phyloP scores from a whole-genome alignment of 208 protist genomes.

The Vickermania ingenoplastis region DNA sequence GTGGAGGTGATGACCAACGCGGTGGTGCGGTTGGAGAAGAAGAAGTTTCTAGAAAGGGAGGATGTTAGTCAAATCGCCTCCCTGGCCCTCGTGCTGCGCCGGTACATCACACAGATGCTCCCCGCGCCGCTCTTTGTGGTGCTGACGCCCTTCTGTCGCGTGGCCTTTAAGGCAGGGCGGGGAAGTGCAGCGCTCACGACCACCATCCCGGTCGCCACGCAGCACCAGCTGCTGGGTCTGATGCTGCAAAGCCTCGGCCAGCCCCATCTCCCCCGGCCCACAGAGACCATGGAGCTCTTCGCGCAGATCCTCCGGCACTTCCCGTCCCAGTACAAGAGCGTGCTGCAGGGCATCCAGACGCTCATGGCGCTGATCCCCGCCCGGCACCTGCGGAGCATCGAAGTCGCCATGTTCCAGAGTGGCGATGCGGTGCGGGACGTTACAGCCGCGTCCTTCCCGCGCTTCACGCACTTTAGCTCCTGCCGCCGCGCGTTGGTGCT shows the following conservation, averaged over 20 bases:
- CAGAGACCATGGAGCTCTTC: slow-evolving; percentile 58
- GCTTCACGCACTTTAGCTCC: slow-evolving; percentile 66
- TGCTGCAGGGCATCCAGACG: slow-evolving; percentile 70
- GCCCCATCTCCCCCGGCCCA: slow-evolving; percentile 48
- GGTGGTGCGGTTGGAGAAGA: slow-evolving; percentile 37
- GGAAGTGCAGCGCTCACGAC: slow-evolving; percentile 60
- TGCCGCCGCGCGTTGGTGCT: slow-evolving; percentile 75
- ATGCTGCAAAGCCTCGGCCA: slow-evolving; percentile 76
- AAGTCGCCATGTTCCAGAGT: slow-evolving; percentile 50
- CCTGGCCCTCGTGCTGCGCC: slow-evolving; percentile 51
- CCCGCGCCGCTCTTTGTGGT: slow-evolving; percentile 71
- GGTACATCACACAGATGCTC: slow-evolving; percentile 67
- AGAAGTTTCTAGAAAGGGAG: slow-evolving; percentile 27
- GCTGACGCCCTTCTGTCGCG: slow-evolving; percentile 54
- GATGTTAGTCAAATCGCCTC: slow-evolving; percentile 62
- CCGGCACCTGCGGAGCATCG: slow-evolving; percentile 39
- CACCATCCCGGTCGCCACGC: slow-evolving; percentile 79
- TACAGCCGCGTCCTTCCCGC: slow-evolving; percentile 45
- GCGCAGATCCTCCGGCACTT: slow-evolving; percentile 68
- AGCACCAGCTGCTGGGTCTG: slow-evolving; percentile 81
- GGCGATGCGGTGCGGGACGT: slow-evolving; percentile 70
- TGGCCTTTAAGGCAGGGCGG: slow-evolving; percentile 76
- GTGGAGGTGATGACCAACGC: slow-evolving; percentile 42
- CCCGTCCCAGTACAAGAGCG: slow-evolving; percentile 67
- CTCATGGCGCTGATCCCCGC: slow-evolving; percentile 71